Conservation (phyloP, 164 flowering plant species). For the Berberis vulgaris region DNA sequence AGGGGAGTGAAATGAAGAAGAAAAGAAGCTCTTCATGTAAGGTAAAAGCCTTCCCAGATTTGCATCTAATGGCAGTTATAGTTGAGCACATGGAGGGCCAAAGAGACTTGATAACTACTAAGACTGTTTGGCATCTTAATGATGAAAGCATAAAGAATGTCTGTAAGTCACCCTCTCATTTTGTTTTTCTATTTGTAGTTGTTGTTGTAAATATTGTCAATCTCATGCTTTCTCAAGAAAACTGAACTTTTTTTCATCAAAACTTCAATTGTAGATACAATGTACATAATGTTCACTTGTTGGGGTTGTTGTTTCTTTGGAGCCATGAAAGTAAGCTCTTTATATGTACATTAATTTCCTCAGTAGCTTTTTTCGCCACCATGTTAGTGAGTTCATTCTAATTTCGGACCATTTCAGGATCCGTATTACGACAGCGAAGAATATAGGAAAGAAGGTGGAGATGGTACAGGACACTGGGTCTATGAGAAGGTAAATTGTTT, state of each 20-base stretch:
- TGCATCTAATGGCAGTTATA: conserved; percentile 68
- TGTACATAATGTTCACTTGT: conserved; percentile 80
- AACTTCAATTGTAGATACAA: conserved; percentile 32
- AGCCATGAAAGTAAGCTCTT: conserved; percentile 53
- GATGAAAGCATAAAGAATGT: conserved; percentile 70
- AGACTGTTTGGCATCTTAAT: conserved; percentile 77
- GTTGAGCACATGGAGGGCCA: conserved; percentile 72
- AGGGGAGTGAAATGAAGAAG: conserved; percentile 19
- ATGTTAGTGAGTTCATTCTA: background rate
- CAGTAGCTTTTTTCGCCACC: background rate
- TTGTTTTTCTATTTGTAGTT: background rate
- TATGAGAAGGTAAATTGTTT: conserved; percentile 64
- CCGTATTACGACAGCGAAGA: conserved; percentile 75
- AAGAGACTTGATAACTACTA: conserved; percentile 62
- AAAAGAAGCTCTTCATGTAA: conserved; percentile 27
- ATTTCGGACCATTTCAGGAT: conserved; percentile 34
- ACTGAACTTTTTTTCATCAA: background rate
- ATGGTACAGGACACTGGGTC: conserved; percentile 85
- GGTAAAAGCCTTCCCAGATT: conserved; percentile 61
- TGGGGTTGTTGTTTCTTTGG: conserved; percentile 95
- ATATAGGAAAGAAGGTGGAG: conserved; percentile 89
- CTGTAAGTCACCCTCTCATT: conserved; percentile 39
- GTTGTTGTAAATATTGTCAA: background rate
- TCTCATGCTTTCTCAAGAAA: background rate
- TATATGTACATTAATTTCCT: background rate